Base-by-base conservation (phyloP, 2,329 filamentous ascomycete genomes). In the Ophiostoma tasmaniense region DNA sequence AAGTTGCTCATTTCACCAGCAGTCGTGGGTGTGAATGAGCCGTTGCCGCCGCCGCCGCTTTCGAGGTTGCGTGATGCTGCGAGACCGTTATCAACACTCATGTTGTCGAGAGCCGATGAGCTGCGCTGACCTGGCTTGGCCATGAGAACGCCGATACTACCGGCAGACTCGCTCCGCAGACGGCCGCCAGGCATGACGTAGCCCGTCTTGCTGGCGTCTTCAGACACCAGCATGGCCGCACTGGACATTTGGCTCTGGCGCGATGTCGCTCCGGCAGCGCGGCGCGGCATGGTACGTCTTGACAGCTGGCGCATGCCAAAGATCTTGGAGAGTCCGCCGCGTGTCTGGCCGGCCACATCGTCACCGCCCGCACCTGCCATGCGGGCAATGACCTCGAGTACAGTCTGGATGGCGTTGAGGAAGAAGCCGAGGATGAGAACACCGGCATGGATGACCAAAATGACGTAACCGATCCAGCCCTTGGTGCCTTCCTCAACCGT, bases 381-480 rank as follows among this genome's bases (percentile, higher is more conserved):
- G 67, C 94, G 87, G 33, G 93, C 93, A 66, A 89, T 82, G 10
- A 99, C 92, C 78, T 99, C 95, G 55, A 97, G 85, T 59, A 97
- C 84, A 0, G 94, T 97, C 76, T 97, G 93, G 7, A 97, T 77
- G 1, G 95, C 90, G 76, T 97, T 97, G 68, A 99, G 82, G 77
- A 97, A 91, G 80, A 98, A 99, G 1, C 92, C 94, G 74, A 98
- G 91, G 2, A 97, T 84, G 28, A 99, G 80, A 0, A 97, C 92
- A 71, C 89, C 85, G 3, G 87, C 93, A 76, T 99, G 95, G 45
- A 97, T 85, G 35, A 96, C 78, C 65, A 99, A 82, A 69, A 98
- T 96, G 33, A 89, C 87, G 77, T 99, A 99, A 50, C 93, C 95
- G 73, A 98, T 91, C 95, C 95, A 99, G 4, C 93, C 93, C 77